Evolutionary conservation across 768 basidiomycete species (phyloP).

Genomic region (Boletellus emodensis): DNA sequence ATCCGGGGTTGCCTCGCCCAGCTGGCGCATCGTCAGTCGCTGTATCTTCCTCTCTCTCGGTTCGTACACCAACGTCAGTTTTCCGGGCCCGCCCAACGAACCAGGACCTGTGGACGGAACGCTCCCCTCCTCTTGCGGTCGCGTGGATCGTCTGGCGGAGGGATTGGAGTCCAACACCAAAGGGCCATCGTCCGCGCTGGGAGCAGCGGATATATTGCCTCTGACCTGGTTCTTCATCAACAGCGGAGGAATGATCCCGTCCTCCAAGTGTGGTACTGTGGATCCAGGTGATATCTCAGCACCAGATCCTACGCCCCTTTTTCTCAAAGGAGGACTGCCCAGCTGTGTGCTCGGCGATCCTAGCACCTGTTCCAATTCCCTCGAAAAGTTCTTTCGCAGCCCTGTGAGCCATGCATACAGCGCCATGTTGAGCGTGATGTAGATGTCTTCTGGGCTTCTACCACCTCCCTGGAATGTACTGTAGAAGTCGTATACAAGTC

Average conservation of each 20-base stretch:
- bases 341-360: slow-evolving; percentile 48
- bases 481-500: slow-evolving; percentile 66
- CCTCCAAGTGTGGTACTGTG: slow-evolving; percentile 7
- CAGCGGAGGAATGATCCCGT: not conserved
- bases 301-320: slow-evolving; percentile 30
- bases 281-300: slow-evolving; percentile 9
- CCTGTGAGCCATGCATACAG: slow-evolving; percentile 80
- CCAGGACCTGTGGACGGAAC: not conserved
- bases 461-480: slow-evolving; percentile 60
- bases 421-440: slow-evolving; percentile 79
- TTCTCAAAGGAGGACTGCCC: slow-evolving; percentile 34
- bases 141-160: slow-evolving; percentile 11
- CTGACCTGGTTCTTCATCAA: slow-evolving; percentile 9
- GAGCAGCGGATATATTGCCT: not conserved
- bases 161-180: slow-evolving; percentile 1
- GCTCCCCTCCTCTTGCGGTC: slow-evolving; percentile 15
- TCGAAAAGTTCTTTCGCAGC: slow-evolving; percentile 67
- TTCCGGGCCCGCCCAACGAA: slow-evolving; percentile 6
- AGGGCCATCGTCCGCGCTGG: slow-evolving; percentile 8
- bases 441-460: slow-evolving; percentile 69
- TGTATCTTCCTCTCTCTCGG: slow-evolving; percentile 65
- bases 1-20: slow-evolving; percentile 86
- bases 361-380: slow-evolving; percentile 75
- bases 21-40: slow-evolving; percentile 77
- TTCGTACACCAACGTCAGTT: slow-evolving; percentile 43